Evolutionary conservation across 2,329 filamentous ascomycete species (phyloP), one percentile per base, ranked within the genome.

Genomic region (Monascus ruber): DNA sequence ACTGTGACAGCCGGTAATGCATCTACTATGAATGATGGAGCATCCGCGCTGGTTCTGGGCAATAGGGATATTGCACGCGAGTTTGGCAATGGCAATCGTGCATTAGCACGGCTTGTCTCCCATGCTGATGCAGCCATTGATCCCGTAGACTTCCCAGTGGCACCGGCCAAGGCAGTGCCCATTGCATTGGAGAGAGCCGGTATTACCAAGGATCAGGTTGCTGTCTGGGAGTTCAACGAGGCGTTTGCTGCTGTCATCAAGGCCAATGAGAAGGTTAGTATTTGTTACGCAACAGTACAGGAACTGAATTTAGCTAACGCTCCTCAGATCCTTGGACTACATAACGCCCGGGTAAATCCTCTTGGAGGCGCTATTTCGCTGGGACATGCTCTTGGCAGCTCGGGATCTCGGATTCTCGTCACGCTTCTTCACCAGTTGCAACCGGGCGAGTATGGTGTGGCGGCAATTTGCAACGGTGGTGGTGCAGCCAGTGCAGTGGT

Each of bases 191-290:
- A 87, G 63, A 76, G 88, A 41, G 91, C 91, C 1, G 88, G 89
- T 7, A 88, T 98, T 49, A 85, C 78, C 47, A 86, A 88, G 65
- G 83, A 93, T 35, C 84, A 96, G 62, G 86, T 98, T 34, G 81
- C 89, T 4, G 70, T 95, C 24, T 96, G 91, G 89, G 91, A 96
- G 62, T 94, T 98, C 65, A 98, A 98, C 63, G 91, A 98, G 68
- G 91, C 91, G 0, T 98, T 98, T 59, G 89, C 91, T 26, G 85
- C 85, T 4, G 88, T 95, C 26, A 91, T 95, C 63, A 87, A 91
- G 59, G 88, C 89, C 33, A 95, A 96, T 57, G 82, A 85, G 54
- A 88, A 94, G 76, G 81, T 81, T 54, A 53, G 62, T 44, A 35
- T 28, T 26, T 25, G 40, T 7, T 6, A 11, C 26, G 27, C 36